Conservation (phyloP, 2,329 filamentous ascomycete genomes). For the Elsinoe batatas region DNA sequence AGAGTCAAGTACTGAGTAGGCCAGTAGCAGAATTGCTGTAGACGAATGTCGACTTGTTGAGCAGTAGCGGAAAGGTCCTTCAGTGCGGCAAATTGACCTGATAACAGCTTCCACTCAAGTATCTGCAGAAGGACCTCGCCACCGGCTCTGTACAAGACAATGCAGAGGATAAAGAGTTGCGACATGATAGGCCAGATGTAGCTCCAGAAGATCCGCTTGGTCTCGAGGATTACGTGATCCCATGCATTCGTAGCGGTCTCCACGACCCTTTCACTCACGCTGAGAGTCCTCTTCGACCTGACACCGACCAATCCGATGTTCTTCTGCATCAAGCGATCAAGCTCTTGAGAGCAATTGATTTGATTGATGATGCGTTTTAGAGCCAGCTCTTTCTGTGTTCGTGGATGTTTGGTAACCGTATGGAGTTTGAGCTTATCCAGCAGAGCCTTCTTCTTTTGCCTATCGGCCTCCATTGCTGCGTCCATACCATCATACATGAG, state of each 20-base stretch:
- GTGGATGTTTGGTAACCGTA: slow-evolving; percentile 65
- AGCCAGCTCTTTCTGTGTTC: slow-evolving; percentile 73
- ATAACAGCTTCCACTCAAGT: slow-evolving; percentile 74
- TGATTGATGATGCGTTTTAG: slow-evolving; percentile 78
- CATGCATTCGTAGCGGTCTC: slow-evolving; percentile 83
- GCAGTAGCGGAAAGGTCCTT: slow-evolving; percentile 96
- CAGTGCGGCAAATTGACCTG: slow-evolving; percentile 63
- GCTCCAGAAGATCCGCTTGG: slow-evolving; percentile 61
- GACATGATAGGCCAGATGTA: slow-evolving; percentile 73
- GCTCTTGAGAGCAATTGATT: slow-evolving; percentile 90
- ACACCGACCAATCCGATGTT: slow-evolving; percentile 80
- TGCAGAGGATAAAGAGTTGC: slow-evolving; percentile 59
- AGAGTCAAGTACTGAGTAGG: slow-evolving; percentile 91
- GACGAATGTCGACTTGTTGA: slow-evolving; percentile 90
- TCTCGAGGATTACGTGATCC: slow-evolving; percentile 58
- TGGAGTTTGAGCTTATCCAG: slow-evolving; percentile 83
- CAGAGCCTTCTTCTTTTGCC: slow-evolving; percentile 54
- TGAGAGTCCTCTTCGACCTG: slow-evolving; percentile 71
- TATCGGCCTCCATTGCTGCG: slow-evolving; percentile 59
- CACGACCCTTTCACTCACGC: slow-evolving; percentile 87
- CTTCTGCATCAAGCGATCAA: slow-evolving; percentile 75
- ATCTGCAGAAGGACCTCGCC: slow-evolving; percentile 71
- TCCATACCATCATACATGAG: slow-evolving; percentile 50
- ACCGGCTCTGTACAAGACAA: slow-evolving; percentile 69
- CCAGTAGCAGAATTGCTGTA: slow-evolving; percentile 99